These are phyloP conservation scores for Pyrus pyrifolia DNA, from an alignment of 306 rosid species.

Conservation along the genomic window DNA sequence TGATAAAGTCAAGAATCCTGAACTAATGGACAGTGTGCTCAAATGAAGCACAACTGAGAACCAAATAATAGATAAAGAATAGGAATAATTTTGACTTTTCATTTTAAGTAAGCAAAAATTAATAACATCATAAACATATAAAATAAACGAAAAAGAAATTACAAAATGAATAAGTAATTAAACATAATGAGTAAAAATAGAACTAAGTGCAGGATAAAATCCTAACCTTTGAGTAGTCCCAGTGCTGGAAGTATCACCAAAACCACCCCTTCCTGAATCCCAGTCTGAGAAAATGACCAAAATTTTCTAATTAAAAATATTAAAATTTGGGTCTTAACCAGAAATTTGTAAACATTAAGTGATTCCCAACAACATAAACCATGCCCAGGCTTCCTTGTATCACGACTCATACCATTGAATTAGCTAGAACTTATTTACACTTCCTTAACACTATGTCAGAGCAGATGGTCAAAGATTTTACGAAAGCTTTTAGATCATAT, in stretches of 20 bases:
- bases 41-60: background rate
- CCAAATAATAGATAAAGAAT: background rate
- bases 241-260: conserved; percentile 30
- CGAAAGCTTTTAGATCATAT: background rate
- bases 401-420: background rate
- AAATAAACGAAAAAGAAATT: background rate
- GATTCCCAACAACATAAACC: background rate
- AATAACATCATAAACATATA: background rate
- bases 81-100: background rate
- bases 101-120: background rate
- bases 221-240: conserved; percentile 44
- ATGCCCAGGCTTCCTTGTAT: background rate
- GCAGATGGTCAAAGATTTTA: background rate
- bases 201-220: background rate
- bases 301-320: background rate
- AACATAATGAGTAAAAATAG: background rate
- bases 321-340: background rate
- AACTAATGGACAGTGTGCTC: background rate
- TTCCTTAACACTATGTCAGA: background rate
- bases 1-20: background rate
- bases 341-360: background rate
- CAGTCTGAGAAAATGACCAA: conserved; percentile 22
- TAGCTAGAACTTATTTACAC: background rate
- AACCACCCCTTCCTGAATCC: conserved; percentile 44
- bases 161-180: background rate